A percentile compares a stretch with the other conserved stretches of the same genome.
These are phyloP conservation scores for Hyparrhenia diplandra DNA, from an alignment of 176 grass and related monocot species.

Conservation along the genomic window DNA sequence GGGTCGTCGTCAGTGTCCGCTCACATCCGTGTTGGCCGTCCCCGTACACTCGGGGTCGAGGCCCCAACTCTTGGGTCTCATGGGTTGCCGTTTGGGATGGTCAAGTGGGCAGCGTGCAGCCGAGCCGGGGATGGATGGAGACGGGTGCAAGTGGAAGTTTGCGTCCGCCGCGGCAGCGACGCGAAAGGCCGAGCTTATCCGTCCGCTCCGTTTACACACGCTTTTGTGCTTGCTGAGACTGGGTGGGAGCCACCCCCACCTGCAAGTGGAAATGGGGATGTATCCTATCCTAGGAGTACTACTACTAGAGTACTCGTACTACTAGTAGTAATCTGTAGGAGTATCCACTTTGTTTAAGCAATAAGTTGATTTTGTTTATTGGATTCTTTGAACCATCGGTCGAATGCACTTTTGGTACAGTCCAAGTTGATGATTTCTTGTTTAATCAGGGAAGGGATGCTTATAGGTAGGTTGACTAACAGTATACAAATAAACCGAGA, in stretches of 20 bases:
- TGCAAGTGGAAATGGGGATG: neutral
- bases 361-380: neutral
- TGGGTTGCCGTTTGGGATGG: no score
- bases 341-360: neutral
- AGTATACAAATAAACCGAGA: no score
- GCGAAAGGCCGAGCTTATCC: neutral
- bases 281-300: neutral
- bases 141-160: neutral
- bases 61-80: no score
- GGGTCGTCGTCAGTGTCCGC: neutral
- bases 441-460: neutral
- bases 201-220: neutral
- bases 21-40: neutral
- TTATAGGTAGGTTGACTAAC: no score
- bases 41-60: no score
- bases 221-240: neutral
- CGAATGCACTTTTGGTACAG: neutral
- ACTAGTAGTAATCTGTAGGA: neutral
- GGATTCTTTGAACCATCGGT: slow-evolving; percentile 4
- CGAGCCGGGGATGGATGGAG: neutral
- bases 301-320: no score
- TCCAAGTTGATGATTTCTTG: neutral
- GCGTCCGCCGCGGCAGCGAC: neutral
- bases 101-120: no score
- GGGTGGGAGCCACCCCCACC: neutral